Evolutionary conservation across 371 early-diverging fungal species (phyloP).

Genomic region (Haplosporangium sp.): DNA sequence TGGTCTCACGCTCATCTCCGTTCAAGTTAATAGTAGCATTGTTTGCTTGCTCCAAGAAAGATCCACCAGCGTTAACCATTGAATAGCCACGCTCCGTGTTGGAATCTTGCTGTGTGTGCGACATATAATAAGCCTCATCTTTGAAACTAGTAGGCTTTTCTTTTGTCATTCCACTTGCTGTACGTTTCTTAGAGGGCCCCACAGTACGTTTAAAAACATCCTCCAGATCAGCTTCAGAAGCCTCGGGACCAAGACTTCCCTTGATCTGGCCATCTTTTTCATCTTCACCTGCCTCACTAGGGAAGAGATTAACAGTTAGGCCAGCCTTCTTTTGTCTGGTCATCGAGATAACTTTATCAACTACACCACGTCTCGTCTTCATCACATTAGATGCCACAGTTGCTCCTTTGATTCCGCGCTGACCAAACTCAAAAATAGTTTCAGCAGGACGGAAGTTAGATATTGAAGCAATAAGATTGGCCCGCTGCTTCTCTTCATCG

Average conservation of each 20-base stretch:
- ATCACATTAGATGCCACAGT: slow-evolving; percentile 81
- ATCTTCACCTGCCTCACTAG: slow-evolving; percentile 25
- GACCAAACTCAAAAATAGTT: slow-evolving; percentile 94
- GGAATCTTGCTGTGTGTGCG: slow-evolving; percentile 87
- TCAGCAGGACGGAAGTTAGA: slow-evolving; percentile 87
- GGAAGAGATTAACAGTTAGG: slow-evolving; percentile 48
- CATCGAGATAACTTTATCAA: slow-evolving; percentile 71
- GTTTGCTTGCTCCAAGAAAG: slow-evolving; percentile 86
- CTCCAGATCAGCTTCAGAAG: slow-evolving; percentile 66
- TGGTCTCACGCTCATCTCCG: slow-evolving; percentile 85
- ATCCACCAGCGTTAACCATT: slow-evolving; percentile 72
- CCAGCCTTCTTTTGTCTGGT: slow-evolving; percentile 55
- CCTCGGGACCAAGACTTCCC: slow-evolving; percentile 56
- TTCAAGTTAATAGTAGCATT: slow-evolving; percentile 83
- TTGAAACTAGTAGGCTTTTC: slow-evolving; percentile 62
- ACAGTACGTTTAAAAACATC: slow-evolving; percentile 62
- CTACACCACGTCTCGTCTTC: slow-evolving; percentile 78
- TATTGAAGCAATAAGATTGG: slow-evolving; percentile 77
- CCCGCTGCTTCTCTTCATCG: slow-evolving; percentile 67
- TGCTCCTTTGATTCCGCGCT: slow-evolving; percentile 81
- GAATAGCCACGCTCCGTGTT: slow-evolving; percentile 94
- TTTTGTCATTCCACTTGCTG: slow-evolving; percentile 24
- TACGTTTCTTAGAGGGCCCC: slow-evolving; percentile 28
- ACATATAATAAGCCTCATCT: slow-evolving; percentile 91
- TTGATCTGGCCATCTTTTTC: slow-evolving; percentile 36